Percentiles rank a stretch among this genome's conserved stretches.
These are phyloP conservation scores for Rhizophagus clarus DNA, from an alignment of 192 early-diverging fungal species.

Conservation along the genomic window DNA sequence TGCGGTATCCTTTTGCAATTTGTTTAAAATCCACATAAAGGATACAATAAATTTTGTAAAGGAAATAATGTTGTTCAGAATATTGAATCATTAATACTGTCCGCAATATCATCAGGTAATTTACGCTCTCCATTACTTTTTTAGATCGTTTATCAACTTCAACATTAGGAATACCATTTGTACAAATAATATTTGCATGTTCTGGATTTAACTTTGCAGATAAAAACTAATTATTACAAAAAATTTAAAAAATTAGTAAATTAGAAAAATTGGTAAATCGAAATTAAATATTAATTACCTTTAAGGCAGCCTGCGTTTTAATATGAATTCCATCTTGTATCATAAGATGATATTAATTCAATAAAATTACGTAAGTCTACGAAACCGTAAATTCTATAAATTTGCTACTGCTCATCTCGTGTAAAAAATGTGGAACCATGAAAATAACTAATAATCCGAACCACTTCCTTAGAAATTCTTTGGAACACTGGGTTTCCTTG, in stretches of 20 bases:
- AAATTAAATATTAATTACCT: background rate
- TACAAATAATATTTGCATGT: background rate
- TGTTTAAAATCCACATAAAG: constrained; percentile 3
- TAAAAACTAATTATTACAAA: constrained; percentile 3
- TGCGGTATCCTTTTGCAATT: constrained; percentile 16
- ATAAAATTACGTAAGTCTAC: too few species aligned
- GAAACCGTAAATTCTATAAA: too few species aligned
- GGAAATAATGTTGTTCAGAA: background rate
- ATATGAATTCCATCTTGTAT: background rate
- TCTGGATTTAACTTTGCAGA: background rate
- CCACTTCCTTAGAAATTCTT: constrained; percentile 7
- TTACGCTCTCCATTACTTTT: constrained; percentile 9
- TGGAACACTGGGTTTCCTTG: background rate
- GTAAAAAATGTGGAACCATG: constrained; percentile 1
- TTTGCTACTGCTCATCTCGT: background rate
- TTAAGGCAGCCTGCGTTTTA: background rate
- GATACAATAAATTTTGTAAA: constrained; percentile 17
- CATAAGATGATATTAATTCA: background rate
- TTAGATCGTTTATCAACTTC: background rate
- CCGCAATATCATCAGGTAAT: background rate
- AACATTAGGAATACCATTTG: background rate
- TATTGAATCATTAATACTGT: constrained; percentile 15
- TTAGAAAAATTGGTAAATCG: background rate
- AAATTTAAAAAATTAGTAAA: background rate
- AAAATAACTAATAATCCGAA: constrained; percentile 17